Conservation (phyloP, 2,329 filamentous ascomycete species). For the Elsinoe arachidis region DNA sequence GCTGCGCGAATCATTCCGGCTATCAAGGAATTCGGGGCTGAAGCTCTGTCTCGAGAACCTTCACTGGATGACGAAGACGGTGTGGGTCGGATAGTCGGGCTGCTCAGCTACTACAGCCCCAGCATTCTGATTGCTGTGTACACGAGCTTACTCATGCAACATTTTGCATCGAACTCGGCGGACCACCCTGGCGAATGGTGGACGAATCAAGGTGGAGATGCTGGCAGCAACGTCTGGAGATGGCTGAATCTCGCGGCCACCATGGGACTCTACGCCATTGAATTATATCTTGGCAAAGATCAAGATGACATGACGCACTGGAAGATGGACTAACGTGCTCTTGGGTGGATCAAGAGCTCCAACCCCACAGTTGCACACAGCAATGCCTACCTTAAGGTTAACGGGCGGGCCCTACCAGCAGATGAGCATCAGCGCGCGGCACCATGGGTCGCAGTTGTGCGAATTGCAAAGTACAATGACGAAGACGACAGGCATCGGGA, state of each 20-base stretch:
- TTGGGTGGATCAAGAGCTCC: neutral
- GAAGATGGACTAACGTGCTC: conserved; percentile 71
- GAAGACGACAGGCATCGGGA: neutral
- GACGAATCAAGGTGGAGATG: conserved; percentile 73
- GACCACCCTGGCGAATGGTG: conserved; percentile 60
- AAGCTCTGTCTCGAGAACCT: conserved; percentile 74
- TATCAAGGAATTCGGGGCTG: conserved; percentile 75
- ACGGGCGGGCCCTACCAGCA: neutral
- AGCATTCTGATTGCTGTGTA: conserved; percentile 94
- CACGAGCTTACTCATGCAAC: conserved; percentile 88
- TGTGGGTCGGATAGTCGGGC: conserved; percentile 68
- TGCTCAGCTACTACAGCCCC: conserved; percentile 89
- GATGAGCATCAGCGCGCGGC: too few relatives aligned
- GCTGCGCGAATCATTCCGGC: conserved; percentile 93
- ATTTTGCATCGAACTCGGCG: conserved; percentile 68
- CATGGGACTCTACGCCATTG: conserved; percentile 82
- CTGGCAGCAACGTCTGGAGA: conserved; percentile 78
- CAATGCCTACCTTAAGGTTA: neutral
- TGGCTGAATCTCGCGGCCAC: conserved; percentile 90
- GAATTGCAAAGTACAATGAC: neutral
- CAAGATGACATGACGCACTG: conserved; percentile 79
- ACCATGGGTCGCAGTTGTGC: too few relatives aligned
- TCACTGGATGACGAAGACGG: conserved; percentile 73
- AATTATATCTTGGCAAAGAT: conserved; percentile 77
- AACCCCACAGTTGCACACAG: neutral